Percentiles rank a stretch among this genome's conserved stretches.
phyloP scores from a whole-genome alignment of 257 asterid genomes.

The Orobanche coerulescens region DNA sequence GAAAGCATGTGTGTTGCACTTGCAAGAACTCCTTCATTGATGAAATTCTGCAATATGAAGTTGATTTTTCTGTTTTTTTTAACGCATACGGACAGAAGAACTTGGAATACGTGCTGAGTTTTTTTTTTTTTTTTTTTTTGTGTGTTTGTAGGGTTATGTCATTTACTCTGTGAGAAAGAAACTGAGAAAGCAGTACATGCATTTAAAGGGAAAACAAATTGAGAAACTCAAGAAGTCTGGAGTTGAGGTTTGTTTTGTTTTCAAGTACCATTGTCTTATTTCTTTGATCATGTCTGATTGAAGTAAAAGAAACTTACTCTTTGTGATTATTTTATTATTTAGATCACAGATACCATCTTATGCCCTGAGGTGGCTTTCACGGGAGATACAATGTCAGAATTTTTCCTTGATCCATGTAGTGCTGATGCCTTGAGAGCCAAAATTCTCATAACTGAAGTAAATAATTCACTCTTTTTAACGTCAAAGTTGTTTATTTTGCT shows the following conservation, averaged over 20 bases:
- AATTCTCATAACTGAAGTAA: slow-evolving; percentile 89
- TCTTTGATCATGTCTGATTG: background rate
- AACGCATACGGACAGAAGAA: background rate
- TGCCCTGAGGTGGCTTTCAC: slow-evolving; percentile 96
- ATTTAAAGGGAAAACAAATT: slow-evolving; percentile 80
- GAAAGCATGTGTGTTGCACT: background rate
- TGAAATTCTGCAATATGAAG: slow-evolving; percentile 7
- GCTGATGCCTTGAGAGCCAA: slow-evolving; percentile 97
- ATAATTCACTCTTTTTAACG: background rate
- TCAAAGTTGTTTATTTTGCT: background rate
- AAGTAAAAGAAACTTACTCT: slow-evolving; percentile 3
- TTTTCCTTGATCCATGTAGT: slow-evolving; percentile 72
- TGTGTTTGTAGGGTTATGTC: slow-evolving; percentile 72
- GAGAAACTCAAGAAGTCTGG: slow-evolving; percentile 97
- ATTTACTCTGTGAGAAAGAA: slow-evolving; percentile 85
- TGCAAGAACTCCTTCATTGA: background rate
- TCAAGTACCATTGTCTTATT: slow-evolving; percentile 6
- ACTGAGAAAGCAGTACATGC: slow-evolving; percentile 77
- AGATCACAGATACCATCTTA: slow-evolving; percentile 85
- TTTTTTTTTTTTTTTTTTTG: slow-evolving; percentile 7
- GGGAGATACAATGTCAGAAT: slow-evolving; percentile 83
- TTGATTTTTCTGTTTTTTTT: background rate
- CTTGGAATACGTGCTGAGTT: background rate
- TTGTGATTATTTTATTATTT: slow-evolving; percentile 21
- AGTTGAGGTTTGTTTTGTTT: slow-evolving; percentile 51